Percentiles rank a stretch among this genome's conserved stretches.
Conservation (phyloP, 768 basidiomycete genomes). For the Candolleomyces aberdarensis region DNA sequence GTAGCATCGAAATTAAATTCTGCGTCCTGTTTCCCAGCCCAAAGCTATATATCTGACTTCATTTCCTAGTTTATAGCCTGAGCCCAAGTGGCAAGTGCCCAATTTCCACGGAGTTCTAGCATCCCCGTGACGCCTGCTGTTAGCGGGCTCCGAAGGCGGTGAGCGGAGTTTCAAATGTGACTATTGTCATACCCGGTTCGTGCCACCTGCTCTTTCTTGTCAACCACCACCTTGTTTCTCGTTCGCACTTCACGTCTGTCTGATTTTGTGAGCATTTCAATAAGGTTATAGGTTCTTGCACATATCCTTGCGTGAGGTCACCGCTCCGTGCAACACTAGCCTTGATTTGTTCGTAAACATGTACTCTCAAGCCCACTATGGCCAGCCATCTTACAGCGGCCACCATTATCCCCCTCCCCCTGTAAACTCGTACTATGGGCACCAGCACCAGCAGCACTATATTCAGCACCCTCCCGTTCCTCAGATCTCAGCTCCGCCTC, state of each 20-base stretch:
- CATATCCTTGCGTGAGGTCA: conserved; percentile 5
- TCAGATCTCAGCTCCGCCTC: conserved; percentile 26
- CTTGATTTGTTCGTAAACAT: conserved; percentile 12
- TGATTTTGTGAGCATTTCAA: conserved; percentile 2
- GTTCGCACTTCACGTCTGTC: conserved; percentile 4
- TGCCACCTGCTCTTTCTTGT: conserved; percentile 9
- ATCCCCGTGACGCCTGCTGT: not conserved
- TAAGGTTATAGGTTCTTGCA: not conserved
- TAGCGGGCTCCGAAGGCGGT: not conserved
- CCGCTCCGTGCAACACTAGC: conserved; percentile 22
- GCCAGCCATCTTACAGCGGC: conserved; percentile 53
- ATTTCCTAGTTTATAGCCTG: not conserved
- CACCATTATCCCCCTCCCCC: conserved; percentile 42
- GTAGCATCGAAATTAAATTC: too few relatives aligned
- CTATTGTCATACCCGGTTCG: conserved; percentile 5
- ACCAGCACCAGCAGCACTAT: conserved; percentile 34
- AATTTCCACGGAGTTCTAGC: not conserved
- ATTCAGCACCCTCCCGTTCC: conserved; percentile 40
- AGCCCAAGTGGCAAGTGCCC: not conserved
- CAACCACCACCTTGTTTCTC: conserved; percentile 17
- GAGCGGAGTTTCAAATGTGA: conserved; percentile 12
- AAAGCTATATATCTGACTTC: too few relatives aligned
- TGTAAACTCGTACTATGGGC: conserved; percentile 36
- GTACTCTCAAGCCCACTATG: conserved; percentile 30
- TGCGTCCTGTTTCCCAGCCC: too few relatives aligned